Evolutionary conservation across 805 yeast species (phyloP).

Genomic region (Nematodospora valgi): DNA sequence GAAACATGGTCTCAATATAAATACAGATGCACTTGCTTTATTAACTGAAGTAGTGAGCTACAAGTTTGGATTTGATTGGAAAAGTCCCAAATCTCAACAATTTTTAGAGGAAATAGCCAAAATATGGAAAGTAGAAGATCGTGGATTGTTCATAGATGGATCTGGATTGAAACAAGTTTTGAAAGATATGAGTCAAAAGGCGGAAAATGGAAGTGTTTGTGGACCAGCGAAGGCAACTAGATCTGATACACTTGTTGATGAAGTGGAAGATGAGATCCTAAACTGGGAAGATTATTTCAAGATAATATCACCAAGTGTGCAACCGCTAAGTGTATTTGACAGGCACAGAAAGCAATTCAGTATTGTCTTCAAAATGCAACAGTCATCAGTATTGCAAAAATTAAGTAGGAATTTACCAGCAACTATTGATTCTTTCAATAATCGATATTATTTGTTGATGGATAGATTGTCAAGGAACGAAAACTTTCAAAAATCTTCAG

Average conservation of each 20-base stretch:
- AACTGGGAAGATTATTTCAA: constrained; percentile 75
- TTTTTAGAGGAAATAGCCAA: constrained; percentile 76
- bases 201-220: constrained; percentile 7
- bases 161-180: constrained; percentile 62
- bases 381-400: constrained; percentile 7
- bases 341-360: constrained; percentile 58
- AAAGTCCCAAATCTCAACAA: constrained; percentile 56
- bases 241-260: constrained; percentile 22
- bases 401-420: constrained; percentile 17
- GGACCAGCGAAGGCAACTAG: constrained; percentile 15
- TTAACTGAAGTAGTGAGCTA: constrained; percentile 75
- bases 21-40: constrained; percentile 74
- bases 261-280: constrained; percentile 26
- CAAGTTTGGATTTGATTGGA: constrained; percentile 85
- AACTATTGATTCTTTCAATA: constrained; percentile 40
- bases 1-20: constrained; percentile 87
- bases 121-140: constrained; percentile 84
- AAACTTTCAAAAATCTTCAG: constrained; percentile 55
- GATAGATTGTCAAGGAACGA: constrained; percentile 79
- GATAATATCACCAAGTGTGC: constrained; percentile 59
- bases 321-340: constrained; percentile 65
- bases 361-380: constrained; percentile 15
- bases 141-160: constrained; percentile 83
- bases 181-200: constrained; percentile 43
- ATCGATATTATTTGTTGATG: constrained; percentile 58